These are phyloP conservation scores for Pichia paraexigua DNA, from an alignment of 805 yeast genomes.

Conservation along the genomic window DNA sequence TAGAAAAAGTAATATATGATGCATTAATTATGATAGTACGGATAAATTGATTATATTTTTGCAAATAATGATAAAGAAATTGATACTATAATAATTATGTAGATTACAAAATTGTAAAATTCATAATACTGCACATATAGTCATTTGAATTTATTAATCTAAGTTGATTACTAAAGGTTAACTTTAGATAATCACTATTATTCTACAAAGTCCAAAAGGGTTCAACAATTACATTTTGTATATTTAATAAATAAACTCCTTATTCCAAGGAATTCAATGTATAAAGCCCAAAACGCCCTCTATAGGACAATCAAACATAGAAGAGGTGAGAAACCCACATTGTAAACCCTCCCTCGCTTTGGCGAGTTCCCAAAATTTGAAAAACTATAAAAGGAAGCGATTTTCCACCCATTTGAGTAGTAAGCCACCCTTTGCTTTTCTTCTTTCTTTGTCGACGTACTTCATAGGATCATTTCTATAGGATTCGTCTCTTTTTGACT, in stretches of 20 bases:
- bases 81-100: neutral
- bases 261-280: neutral
- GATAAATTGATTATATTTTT: neutral
- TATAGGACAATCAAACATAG: neutral
- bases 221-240: no score
- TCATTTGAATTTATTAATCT: neutral
- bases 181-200: neutral
- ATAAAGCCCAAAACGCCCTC: neutral
- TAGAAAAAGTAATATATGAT: neutral
- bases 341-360: neutral
- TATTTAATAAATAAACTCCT: neutral
- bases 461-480: constrained; percentile 99
- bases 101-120: neutral
- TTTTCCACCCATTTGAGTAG: constrained; percentile 5
- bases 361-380: neutral
- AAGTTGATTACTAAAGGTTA: neutral
- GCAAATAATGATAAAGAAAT: neutral
- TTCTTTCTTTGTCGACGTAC: constrained; percentile 89
- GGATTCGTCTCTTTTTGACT: constrained; percentile 99
- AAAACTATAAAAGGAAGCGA: constrained; percentile 18
- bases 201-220: neutral
- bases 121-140: neutral
- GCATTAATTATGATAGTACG: neutral
- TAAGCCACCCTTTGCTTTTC: constrained; percentile 28
- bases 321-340: neutral